phyloP scores from a whole-genome alignment of 2,329 filamentous ascomycete species.

The Ceratocystis destructans region DNA sequence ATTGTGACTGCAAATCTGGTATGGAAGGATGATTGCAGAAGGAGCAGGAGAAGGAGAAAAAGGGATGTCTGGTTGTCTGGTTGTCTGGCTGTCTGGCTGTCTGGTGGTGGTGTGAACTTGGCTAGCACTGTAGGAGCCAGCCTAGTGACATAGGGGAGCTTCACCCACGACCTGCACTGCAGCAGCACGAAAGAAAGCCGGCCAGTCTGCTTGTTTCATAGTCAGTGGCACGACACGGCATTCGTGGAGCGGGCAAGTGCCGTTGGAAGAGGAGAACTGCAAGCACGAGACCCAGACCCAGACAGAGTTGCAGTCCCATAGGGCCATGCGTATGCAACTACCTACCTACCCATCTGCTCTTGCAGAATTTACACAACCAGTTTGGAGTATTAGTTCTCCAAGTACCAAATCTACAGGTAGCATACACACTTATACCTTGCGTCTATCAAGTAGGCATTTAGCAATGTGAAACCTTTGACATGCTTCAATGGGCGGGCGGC shows the following conservation, averaged over 20 bases:
- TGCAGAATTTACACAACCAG: neutral
- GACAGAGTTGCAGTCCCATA: too few relatives aligned
- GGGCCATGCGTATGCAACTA: neutral
- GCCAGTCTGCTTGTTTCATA: neutral
- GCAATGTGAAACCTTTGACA: conserved; percentile 8
- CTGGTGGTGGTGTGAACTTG: neutral
- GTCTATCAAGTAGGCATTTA: neutral
- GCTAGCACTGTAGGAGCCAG: neutral
- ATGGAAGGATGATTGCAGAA: neutral
- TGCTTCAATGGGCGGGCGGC: neutral
- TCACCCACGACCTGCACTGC: neutral
- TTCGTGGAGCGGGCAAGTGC: neutral
- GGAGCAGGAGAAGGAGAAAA: neutral
- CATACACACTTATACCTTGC: neutral
- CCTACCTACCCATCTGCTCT: neutral
- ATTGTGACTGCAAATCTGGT: neutral
- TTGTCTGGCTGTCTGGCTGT: too few relatives aligned
- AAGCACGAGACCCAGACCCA: neutral
- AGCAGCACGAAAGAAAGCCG: neutral
- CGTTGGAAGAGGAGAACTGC: neutral
- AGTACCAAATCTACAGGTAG: neutral
- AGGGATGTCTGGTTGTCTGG: neutral
- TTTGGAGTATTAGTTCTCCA: neutral
- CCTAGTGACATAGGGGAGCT: neutral
- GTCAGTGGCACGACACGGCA: neutral